phyloP scores from a whole-genome alignment of 345 rosid species.

The Hibiscus syriacus region DNA sequence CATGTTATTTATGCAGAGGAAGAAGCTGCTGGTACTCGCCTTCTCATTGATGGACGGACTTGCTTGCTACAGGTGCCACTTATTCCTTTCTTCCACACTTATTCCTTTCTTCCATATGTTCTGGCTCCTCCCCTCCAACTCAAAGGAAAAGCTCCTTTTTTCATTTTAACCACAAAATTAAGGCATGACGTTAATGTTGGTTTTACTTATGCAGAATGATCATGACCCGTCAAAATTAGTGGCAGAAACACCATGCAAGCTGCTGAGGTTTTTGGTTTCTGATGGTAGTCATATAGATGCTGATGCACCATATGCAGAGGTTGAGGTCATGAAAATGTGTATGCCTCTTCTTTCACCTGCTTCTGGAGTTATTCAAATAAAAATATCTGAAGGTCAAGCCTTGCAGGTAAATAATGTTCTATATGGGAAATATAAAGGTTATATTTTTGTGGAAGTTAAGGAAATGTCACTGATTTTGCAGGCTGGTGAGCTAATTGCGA shows the following conservation, averaged over 20 bases:
- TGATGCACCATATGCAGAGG: constrained; percentile 93
- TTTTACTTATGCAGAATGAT: constrained; percentile 58
- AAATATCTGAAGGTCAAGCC: constrained; percentile 98
- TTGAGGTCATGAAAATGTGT: constrained; percentile 99
- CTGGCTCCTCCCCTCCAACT: background rate
- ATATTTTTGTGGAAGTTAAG: constrained; percentile 8
- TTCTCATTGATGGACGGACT: constrained; percentile 98
- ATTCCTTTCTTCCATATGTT: constrained; percentile 10
- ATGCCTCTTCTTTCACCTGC: constrained; percentile 99
- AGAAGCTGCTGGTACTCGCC: constrained; percentile 99
- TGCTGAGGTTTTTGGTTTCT: constrained; percentile 79
- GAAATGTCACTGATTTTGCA: constrained; percentile 22
- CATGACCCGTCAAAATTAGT: constrained; percentile 96
- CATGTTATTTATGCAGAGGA: constrained; percentile 99
- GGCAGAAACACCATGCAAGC: constrained; percentile 99
- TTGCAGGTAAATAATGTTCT: constrained; percentile 66
- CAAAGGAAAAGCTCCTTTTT: background rate
- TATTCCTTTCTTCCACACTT: constrained; percentile 8
- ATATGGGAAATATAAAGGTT: background rate
- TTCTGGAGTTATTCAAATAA: constrained; percentile 72
- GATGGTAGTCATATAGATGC: constrained; percentile 93
- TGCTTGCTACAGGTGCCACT: constrained; percentile 79
- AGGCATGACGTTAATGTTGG: constrained; percentile 8
- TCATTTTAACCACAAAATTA: background rate
- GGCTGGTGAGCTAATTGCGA: constrained; percentile 99